phyloP scores from a whole-genome alignment of 2,329 filamentous ascomycete genomes.

The Clarireedia homoeocarpa region DNA sequence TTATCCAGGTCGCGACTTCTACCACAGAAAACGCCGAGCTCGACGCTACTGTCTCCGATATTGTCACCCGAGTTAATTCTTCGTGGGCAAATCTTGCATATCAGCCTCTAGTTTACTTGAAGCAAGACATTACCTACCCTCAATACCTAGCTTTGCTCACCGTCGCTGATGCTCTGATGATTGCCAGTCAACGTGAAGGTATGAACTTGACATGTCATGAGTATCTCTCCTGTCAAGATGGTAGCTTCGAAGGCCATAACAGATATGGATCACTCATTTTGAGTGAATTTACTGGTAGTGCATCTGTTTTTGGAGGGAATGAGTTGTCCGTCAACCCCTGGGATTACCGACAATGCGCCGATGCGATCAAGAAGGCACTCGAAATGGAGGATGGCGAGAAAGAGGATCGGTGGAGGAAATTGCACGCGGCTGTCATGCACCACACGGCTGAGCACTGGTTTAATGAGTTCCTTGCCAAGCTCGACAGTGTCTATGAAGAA shows the following conservation, averaged over 20 bases:
- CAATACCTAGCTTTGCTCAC: slow-evolving; percentile 90
- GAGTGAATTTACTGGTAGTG: slow-evolving; percentile 90
- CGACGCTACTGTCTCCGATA: slow-evolving; percentile 82
- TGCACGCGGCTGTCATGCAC: slow-evolving; percentile 66
- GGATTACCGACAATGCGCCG: slow-evolving; percentile 84
- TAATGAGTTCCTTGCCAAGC: slow-evolving; percentile 60
- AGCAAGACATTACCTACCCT: slow-evolving; percentile 87
- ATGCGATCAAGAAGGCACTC: slow-evolving; percentile 75
- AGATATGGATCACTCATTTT: slow-evolving; percentile 85
- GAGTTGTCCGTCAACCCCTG: slow-evolving; percentile 88
- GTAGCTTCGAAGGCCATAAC: slow-evolving; percentile 58
- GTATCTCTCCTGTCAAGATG: slow-evolving; percentile 89
- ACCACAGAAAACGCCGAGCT: slow-evolving; percentile 83
- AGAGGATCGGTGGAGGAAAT: slow-evolving; percentile 61
- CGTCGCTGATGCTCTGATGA: slow-evolving; percentile 86
- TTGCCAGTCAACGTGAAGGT: slow-evolving; percentile 89
- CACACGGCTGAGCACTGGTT: slow-evolving; percentile 87
- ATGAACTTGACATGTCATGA: slow-evolving; percentile 98
- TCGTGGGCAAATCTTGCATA: slow-evolving; percentile 85
- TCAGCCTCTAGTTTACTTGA: slow-evolving; percentile 86
- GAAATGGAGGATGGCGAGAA: slow-evolving; percentile 75
- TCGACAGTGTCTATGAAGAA: slow-evolving; percentile 72
- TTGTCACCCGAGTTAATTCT: slow-evolving; percentile 90
- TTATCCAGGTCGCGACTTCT: slow-evolving; percentile 91
- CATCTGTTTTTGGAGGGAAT: slow-evolving; percentile 72